A percentile compares a stretch with the other conserved stretches of the same genome.
These are phyloP conservation scores for Chrysanthemum lavandulifolium DNA, from an alignment of 129 eudicot genomes.

Conservation along the genomic window DNA sequence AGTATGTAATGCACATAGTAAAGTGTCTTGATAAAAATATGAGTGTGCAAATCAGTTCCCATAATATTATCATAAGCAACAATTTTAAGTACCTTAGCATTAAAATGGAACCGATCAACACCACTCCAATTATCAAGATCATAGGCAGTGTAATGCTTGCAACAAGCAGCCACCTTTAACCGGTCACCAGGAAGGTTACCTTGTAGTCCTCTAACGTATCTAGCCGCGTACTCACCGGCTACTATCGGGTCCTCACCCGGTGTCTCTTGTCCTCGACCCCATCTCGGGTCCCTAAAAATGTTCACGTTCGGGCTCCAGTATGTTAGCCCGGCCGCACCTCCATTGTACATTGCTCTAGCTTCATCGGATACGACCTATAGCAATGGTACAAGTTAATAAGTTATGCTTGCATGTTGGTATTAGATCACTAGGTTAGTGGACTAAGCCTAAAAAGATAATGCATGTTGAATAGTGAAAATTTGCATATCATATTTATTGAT, in stretches of 20 bases:
- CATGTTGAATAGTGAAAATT: too few relatives aligned
- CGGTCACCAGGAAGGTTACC: constrained; percentile 61
- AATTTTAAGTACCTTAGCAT: constrained; percentile 54
- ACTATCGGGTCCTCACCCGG: constrained; percentile 88
- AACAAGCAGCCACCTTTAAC: constrained; percentile 84
- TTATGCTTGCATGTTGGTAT: too few relatives aligned
- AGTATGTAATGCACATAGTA: too few relatives aligned
- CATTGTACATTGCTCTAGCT: constrained; percentile 93
- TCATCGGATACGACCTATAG: constrained; percentile 86
- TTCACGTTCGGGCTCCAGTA: constrained; percentile 90
- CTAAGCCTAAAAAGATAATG: too few relatives aligned
- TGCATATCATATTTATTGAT: too few relatives aligned
- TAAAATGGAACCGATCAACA: constrained; percentile 73
- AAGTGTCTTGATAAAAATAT: too few relatives aligned
- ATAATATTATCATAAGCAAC: too few relatives aligned
- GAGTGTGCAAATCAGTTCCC: too few relatives aligned
- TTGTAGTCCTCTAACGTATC: constrained; percentile 76
- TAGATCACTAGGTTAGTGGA: too few relatives aligned
- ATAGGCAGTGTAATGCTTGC: constrained; percentile 86
- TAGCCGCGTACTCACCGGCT: constrained; percentile 69
- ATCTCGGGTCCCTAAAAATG: constrained; percentile 79
- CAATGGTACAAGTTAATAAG: not conserved
- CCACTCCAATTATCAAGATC: constrained; percentile 91
- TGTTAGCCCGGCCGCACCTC: constrained; percentile 66
- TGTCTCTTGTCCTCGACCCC: constrained; percentile 90